Base-by-base conservation (phyloP, 2,329 filamentous ascomycete genomes). In the Penicillium italicum region DNA sequence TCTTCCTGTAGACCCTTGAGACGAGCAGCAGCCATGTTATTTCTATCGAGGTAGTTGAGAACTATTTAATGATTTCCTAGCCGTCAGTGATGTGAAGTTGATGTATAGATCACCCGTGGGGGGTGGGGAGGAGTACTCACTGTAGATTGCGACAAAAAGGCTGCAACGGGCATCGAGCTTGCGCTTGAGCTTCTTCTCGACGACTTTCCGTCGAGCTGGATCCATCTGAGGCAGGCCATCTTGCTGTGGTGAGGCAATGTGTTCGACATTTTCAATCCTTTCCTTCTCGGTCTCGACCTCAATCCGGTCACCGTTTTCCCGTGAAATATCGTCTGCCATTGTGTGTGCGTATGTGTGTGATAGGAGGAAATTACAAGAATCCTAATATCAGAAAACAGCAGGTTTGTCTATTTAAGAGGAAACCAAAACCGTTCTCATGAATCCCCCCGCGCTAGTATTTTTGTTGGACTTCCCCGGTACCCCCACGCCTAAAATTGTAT, bases 1-100 rank as follows among this genome's bases (percentile, higher is more conserved):
- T 76, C 72, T 22, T 67, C 57, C 53, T 76, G 69, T 31, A 77
- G 57, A 37, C 74, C 74, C 30, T 72, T 72, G 22, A 76, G 60
- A 38, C 72, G 70, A 22, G 74, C 74, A 9, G 74, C 73, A 1
- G 71, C 71, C 28, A 76, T 72, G 48, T 75, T 75, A 62, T 76
- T 75, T 12, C 74, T 70, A 46, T 76, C 73, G 10, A 76, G 65
- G 44, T 75, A 75, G 60, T 73, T 75, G 62, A 68, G 59, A 10
- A n/a, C 24, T 26, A n/a, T n/a, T n/a, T n/a, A n/a, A 4, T 26
- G 6, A 26, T 26, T 26, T 6, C 4, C 24, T 26, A 26, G 24
- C 6, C 24, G 6, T 41, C 22, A 42, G 40, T n/a, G 8, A 28
- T 6, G 24, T n/a, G 9, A n/a, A n/a, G 4, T 28, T 26, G 9